A percentile compares a stretch with the other conserved stretches of the same genome.
Conservation (phyloP, 2,329 filamentous ascomycete genomes). For the Pleochaeta shiraiana region DNA sequence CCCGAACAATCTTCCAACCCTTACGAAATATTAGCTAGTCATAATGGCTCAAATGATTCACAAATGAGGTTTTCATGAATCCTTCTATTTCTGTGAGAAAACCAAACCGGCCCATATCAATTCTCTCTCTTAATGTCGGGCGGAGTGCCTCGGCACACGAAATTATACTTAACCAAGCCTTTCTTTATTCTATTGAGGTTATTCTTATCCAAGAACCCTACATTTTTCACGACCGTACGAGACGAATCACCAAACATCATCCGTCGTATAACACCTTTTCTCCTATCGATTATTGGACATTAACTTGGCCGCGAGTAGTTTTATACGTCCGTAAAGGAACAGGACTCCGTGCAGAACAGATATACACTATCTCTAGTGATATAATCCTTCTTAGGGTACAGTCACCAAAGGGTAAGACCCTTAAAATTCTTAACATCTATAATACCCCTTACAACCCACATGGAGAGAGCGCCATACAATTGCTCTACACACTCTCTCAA, state of each 20-base stretch:
- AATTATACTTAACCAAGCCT: not conserved
- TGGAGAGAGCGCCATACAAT: not conserved
- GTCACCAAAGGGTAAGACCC: not conserved
- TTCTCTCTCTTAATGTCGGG: not conserved
- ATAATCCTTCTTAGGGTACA: not conserved
- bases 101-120: not conserved
- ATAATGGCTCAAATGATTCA: not conserved
- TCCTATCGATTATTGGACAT: not conserved
- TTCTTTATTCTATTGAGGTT: not conserved
- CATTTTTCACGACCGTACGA: not conserved
- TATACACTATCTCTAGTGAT: not conserved
- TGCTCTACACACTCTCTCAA: not conserved
- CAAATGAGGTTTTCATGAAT: not conserved
- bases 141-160: not conserved
- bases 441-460: not conserved
- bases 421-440: not conserved
- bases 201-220: slow-evolving; percentile 1
- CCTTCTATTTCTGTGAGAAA: not conserved
- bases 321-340: not conserved
- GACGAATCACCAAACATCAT: not conserved
- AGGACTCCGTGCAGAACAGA: not conserved
- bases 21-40: not conserved
- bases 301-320: not conserved
- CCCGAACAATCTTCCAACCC: not conserved
- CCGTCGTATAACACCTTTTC: not conserved